Evolutionary conservation across 495 filamentous ascomycete species (phyloP), one percentile per base, ranked within the genome.

Genomic region (Bacidia gigantensis): DNA sequence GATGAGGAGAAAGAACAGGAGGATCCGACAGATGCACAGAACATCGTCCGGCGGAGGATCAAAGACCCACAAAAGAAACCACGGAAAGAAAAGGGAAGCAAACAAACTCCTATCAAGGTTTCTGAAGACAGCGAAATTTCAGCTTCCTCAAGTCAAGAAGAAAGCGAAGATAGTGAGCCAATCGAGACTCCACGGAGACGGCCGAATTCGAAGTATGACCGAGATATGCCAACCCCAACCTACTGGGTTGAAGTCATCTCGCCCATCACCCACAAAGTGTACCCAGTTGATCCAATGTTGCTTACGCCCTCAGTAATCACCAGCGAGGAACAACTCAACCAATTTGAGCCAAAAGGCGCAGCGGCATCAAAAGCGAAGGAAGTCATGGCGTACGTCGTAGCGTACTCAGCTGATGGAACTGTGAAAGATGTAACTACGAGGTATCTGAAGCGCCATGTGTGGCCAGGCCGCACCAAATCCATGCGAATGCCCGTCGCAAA

Each of bases 181-280:
- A 35, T 25, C 10, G 26, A 56, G n/a, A 61, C 54, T 12, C 44
- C 58, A 42, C 52, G 49, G n/a, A 69, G 58, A 18, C 61, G 60
- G 48, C 58, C 60, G 3, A 60, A 57, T 38, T 58, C 56, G 45
- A 71, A 65, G 21, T 76, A 78, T 58, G 87, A 94, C 57, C 69
- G 67, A 9, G 87, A 89, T 52, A 71, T 95, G 14, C 78, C 77
- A 22, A 86, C 83, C 59, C 92, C 93, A 1, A 84, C 82, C 52
- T 99, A 95, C 67, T 99, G 93, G 92, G 81, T 83, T 2, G 92
- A 99, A 60, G 82, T 87, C 18, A 72, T 88, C 14, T 96, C 87
- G 0, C 82, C 88, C 0, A 72, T 83, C 12, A 86, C 86, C 2
- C 75, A 86, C 56, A 82, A 80, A 46, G 86, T 84, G 43, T 79